A percentile compares a stretch with the other conserved stretches of the same genome.
Conservation (phyloP, 805 yeast species). For the Saccharomycopsis sp. region DNA sequence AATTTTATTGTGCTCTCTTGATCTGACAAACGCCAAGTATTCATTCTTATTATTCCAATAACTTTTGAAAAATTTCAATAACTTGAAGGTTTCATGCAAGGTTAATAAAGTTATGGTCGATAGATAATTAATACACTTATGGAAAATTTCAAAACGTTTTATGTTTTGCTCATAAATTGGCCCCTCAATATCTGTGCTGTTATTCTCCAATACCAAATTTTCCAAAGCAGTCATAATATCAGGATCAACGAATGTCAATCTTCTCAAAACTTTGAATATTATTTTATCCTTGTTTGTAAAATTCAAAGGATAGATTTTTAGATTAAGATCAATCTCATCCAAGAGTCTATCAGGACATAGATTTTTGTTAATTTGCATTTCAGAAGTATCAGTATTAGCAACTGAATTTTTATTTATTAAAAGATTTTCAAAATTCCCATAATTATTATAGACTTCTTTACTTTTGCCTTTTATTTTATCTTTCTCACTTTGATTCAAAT, state of each 20-base stretch:
- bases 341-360: slow-evolving; percentile 1
- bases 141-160: slow-evolving; percentile 1
- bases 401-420: slow-evolving; percentile 1
- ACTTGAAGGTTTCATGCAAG: slow-evolving; percentile 14
- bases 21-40: slow-evolving; percentile 9
- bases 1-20: slow-evolving; percentile 8
- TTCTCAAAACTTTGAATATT: slow-evolving; percentile 4
- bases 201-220: background rate
- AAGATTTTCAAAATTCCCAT: slow-evolving; percentile 9
- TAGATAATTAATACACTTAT: slow-evolving; percentile 6
- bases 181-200: background rate
- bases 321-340: background rate
- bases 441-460: slow-evolving; percentile 9
- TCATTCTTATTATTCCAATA: slow-evolving; percentile 17
- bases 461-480: slow-evolving; percentile 4
- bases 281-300: slow-evolving; percentile 7
- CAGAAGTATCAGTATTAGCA: background rate
- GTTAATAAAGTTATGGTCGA: slow-evolving; percentile 10
- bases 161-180: slow-evolving; percentile 2
- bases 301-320: slow-evolving; percentile 6
- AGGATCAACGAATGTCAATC: slow-evolving; percentile 10
- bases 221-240: slow-evolving; percentile 2
- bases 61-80: slow-evolving; percentile 13
- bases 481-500: background rate
- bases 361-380: background rate